Conservation (phyloP, 2,329 filamentous ascomycete species). For the Phyllosticta capitalensis region DNA sequence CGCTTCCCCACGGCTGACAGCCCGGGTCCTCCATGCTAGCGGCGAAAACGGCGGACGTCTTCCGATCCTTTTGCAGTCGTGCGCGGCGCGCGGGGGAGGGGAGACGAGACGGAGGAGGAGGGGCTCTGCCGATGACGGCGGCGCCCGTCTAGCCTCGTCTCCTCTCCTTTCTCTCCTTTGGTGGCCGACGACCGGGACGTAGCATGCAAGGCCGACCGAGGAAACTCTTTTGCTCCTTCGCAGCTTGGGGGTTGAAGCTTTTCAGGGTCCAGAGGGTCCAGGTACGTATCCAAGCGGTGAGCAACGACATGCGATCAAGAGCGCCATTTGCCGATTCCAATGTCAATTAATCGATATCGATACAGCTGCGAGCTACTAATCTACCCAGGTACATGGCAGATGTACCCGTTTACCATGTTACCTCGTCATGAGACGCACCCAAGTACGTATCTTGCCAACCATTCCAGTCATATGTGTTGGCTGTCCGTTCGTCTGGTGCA, state of each 20-base stretch:
- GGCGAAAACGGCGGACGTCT: background rate
- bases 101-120: background rate
- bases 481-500: background rate
- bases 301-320: background rate
- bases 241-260: background rate
- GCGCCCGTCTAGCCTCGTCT: too few relatives aligned
- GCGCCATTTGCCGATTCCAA: background rate
- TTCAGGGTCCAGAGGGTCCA: background rate
- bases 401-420: background rate
- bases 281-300: background rate
- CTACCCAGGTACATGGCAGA: background rate
- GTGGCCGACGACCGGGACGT: background rate
- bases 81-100: background rate
- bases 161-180: background rate
- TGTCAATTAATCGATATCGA: background rate
- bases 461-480: background rate
- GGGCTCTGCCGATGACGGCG: background rate
- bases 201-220: background rate
- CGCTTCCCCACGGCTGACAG: background rate
- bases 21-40: background rate
- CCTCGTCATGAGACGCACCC: background rate
- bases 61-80: background rate
- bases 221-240: background rate
- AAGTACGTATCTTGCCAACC: background rate
- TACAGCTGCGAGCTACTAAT: background rate